Evolutionary conservation across 129 eudicot species (phyloP), one percentile per base, ranked within the genome.

Genomic region (Helianthus tuberosus): DNA sequence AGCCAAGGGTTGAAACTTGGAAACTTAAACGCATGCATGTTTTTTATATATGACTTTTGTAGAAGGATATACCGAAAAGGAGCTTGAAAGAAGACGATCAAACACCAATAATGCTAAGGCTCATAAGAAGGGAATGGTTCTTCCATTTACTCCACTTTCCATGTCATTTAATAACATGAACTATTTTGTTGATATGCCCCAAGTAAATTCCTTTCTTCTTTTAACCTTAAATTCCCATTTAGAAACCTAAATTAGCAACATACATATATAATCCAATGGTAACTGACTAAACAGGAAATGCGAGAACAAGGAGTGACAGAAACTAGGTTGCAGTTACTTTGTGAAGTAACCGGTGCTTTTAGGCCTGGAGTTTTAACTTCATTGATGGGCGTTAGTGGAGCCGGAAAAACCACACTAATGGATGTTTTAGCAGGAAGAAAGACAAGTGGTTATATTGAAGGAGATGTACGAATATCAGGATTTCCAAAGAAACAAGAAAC

Each of bases 311-410:
- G 97, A 54, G 89, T 84, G 29, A 70, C 69, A 7, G 97, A 88
- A 72, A 88, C 83, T 15, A 83, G 83, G 58, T 87, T 94, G 54
- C 93, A 83, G 44, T 80, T 94, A 65, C 96, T 94, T 64, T 48
- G 81, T 20, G 99, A 80, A 27, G 87, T 94, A 58, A 91, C 87
- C 0, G 96, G 96, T 75, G 89, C 93, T 13, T 94, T 94, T 73
- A 86, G 91, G 84, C 97, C 99, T 0, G 99, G 99, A 71, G 97
- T 94, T 35, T 13, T 94, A 67, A 94, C 97, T 11, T 86, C 99
- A 38, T 75, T 94, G 17, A 94, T 94, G 99, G 99, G 99, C 52
- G 93, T 94, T 4, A 94, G 99, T 79, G 99, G 99, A 62, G 99
- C 97, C 8, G 99, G 99, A 61, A 94, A 94, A 74, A 94, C 99